A percentile compares a stretch with the other conserved stretches of the same genome.
Conservation (phyloP, 2,329 filamentous ascomycete species). For the Fusarium secorum region DNA sequence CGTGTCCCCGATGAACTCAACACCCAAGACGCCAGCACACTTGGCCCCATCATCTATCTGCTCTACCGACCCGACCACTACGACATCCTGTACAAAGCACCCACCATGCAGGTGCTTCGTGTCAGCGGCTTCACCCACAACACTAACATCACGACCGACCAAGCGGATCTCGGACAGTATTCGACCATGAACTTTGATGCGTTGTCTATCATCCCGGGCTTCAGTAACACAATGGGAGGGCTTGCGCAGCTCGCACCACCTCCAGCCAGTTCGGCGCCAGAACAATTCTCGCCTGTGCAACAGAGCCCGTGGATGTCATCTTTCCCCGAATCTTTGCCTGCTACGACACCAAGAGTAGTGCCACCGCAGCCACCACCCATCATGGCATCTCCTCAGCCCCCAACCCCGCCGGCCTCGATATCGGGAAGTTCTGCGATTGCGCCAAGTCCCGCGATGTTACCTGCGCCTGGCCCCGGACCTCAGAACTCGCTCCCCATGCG, state of each 20-base stretch:
- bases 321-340: conserved; percentile 39
- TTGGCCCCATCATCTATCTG: conserved; percentile 63
- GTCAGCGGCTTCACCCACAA: conserved; percentile 57
- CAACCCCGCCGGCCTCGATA: conserved; percentile 46
- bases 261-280: conserved; percentile 40
- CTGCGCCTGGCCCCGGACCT: conserved; percentile 25
- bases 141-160: conserved; percentile 53
- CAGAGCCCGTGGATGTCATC: conserved; percentile 50
- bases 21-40: conserved; percentile 51
- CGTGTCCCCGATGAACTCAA: conserved; percentile 66
- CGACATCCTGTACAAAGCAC: conserved; percentile 82
- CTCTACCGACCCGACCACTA: conserved; percentile 85
- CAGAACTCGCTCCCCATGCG: conserved; percentile 18
- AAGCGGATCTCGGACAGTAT: conserved; percentile 52
- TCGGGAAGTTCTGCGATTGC: conserved; percentile 34
- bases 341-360: conserved; percentile 31
- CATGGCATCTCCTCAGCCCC: conserved; percentile 44
- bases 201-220: conserved; percentile 58
- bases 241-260: conserved; percentile 48
- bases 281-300: conserved; percentile 48
- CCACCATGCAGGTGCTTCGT: conserved; percentile 62
- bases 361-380: conserved; percentile 42
- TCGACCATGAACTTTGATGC: conserved; percentile 53
- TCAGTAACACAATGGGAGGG: conserved; percentile 41
- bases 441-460: conserved; percentile 29